Evolutionary conservation across 345 rosid species (phyloP).

Genomic region (Sonneratia caseolaris): DNA sequence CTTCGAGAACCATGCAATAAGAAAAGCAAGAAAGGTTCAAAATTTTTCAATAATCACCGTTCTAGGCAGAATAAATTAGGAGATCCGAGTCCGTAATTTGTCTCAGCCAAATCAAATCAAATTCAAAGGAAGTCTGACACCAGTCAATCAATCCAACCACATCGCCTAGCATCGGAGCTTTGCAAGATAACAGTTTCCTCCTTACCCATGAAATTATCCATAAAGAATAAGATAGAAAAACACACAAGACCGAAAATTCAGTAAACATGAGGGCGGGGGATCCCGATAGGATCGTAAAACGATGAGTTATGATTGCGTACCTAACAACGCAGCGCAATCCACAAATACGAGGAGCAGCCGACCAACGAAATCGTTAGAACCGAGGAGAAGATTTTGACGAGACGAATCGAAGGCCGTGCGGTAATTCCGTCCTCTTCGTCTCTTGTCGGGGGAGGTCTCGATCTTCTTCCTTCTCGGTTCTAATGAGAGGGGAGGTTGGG

Average conservation of each 20-base stretch:
- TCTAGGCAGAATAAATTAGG: background rate
- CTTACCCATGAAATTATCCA: background rate
- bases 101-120: background rate
- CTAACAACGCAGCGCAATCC: background rate
- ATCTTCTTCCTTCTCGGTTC: background rate
- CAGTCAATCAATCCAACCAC: background rate
- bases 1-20: background rate
- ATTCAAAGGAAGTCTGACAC: background rate
- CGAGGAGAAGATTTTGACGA: background rate
- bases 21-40: background rate
- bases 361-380: background rate
- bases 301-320: background rate
- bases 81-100: background rate
- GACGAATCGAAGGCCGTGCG: slow-evolving; percentile 1
- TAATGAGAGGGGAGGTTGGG: background rate
- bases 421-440: background rate
- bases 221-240: background rate
- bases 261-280: background rate
- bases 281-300: background rate
- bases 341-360: background rate
- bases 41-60: background rate
- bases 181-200: background rate
- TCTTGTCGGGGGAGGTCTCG: background rate
- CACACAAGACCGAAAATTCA: background rate
- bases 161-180: background rate